A percentile compares a stretch with the other conserved stretches of the same genome.
Conservation (phyloP, 805 yeast species). For the Maudiozyma serrabonitensis region DNA sequence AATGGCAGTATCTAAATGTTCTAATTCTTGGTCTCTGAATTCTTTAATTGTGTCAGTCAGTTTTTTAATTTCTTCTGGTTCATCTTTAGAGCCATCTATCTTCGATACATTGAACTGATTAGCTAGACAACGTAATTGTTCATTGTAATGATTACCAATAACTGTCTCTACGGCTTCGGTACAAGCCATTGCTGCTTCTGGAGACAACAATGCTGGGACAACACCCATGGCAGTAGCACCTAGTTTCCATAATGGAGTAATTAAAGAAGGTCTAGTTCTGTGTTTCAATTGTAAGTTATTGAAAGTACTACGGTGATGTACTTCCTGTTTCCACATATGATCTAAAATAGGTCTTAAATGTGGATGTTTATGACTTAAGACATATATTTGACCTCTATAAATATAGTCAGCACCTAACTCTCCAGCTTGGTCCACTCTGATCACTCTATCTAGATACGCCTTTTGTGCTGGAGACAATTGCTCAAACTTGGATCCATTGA, state of each 20-base stretch:
- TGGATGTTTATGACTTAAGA: slow-evolving; percentile 61
- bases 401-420: slow-evolving; percentile 93
- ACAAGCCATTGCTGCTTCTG: slow-evolving; percentile 99
- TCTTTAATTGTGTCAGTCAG: slow-evolving; percentile 56
- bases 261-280: slow-evolving; percentile 81
- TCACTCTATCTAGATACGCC: slow-evolving; percentile 61
- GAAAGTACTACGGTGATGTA: slow-evolving; percentile 82
- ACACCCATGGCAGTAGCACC: slow-evolving; percentile 86
- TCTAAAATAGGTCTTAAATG: slow-evolving; percentile 67
- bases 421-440: slow-evolving; percentile 96
- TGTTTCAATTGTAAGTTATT: slow-evolving; percentile 63
- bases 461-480: slow-evolving; percentile 42
- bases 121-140: slow-evolving; percentile 69
- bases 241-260: slow-evolving; percentile 87
- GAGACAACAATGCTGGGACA: slow-evolving; percentile 75
- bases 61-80: slow-evolving; percentile 42
- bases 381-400: slow-evolving; percentile 81
- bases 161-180: slow-evolving; percentile 98
- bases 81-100: slow-evolving; percentile 21
- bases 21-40: slow-evolving; percentile 90
- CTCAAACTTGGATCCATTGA: slow-evolving; percentile 11
- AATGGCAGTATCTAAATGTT: slow-evolving; percentile 89
- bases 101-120: slow-evolving; percentile 48
- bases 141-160: slow-evolving; percentile 91
- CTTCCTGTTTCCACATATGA: slow-evolving; percentile 98